Base-by-base conservation (phyloP, 495 filamentous ascomycete genomes). In the Neurospora tetrasperma region DNA sequence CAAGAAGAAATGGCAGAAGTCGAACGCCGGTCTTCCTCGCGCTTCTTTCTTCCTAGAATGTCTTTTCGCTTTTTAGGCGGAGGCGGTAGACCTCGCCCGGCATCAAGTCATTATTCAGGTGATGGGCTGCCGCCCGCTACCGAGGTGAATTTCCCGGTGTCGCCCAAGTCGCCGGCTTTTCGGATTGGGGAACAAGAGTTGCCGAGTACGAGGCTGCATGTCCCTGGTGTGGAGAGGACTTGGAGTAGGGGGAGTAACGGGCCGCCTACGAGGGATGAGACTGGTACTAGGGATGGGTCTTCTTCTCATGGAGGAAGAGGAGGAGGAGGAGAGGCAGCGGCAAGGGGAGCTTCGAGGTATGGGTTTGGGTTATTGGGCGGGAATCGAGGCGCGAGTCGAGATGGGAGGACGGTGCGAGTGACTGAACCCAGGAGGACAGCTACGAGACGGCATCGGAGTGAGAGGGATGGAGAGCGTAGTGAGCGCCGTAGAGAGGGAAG, bases 131-230 rank as follows among this genome's bases (percentile, higher is more conserved):
- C 79, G 20, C 77, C 77, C 0, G 76, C 42, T 11, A 79, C 79
- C 1, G 76, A 79, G 10, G 66, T 75, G 14, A 73, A 74, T 66
- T 62, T 35, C 14, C 73, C 79, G 16, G 76, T 83, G 44, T 80
- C 77, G 5, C 84, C 84, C 39, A 87, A 88, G 75, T 79, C 81
- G 3, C 83, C 85, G 0, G 74, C 77, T 0, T 81, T 81, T 48
- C 72, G 79, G 12, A 74, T 85, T 5, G 78, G 78, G 0, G 73
- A 82, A 39, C 76, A 80, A 20, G 76, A 77, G 48, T 72, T 85
- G 38, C 83, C 83, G 41, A 81, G 80, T 31, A 81, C 82, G 42
- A 73, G 82, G 70, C 70, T 85, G 69, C 78, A 82, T 42, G 74
- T 85, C 39, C 84, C 85, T 0, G 79, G 81, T 27, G 76, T 84